Percentiles rank a stretch among this genome's conserved stretches.
These are phyloP conservation scores for Cornus suecica DNA, from an alignment of 148 eudicot genomes.

Conservation along the genomic window DNA sequence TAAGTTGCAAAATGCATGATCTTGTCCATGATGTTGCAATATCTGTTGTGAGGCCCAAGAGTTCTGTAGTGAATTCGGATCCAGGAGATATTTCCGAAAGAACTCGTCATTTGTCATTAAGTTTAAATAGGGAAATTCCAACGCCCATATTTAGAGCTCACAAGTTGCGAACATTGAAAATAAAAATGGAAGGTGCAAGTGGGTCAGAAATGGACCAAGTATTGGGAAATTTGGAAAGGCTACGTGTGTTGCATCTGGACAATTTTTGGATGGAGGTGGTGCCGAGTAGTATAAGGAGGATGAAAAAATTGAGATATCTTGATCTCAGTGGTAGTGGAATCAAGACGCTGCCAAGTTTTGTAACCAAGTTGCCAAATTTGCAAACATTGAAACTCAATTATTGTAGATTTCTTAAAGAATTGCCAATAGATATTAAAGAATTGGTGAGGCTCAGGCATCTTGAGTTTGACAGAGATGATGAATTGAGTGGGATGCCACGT, in stretches of 20 bases:
- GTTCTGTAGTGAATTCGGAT: background rate
- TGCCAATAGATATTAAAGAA: constrained; percentile 13
- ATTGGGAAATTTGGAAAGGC: background rate
- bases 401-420: background rate
- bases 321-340: background rate
- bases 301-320: background rate
- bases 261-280: background rate
- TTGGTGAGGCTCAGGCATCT: constrained; percentile 15
- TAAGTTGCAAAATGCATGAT: background rate
- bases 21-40: constrained; percentile 3
- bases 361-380: background rate
- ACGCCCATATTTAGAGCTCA: too few relatives aligned
- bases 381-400: background rate
- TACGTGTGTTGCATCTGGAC: background rate
- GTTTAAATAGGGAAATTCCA: too few relatives aligned
- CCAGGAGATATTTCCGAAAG: too few relatives aligned
- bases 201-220: too few relatives aligned
- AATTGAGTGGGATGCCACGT: too few relatives aligned
- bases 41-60: background rate
- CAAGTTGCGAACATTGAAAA: too few relatives aligned
- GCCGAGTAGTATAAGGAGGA: background rate
- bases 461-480: too few relatives aligned
- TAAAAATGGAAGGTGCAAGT: too few relatives aligned
- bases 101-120: background rate
- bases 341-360: background rate